Base-by-base conservation (phyloP, 2,329 filamentous ascomycete species). In the Boeremia exigua region DNA sequence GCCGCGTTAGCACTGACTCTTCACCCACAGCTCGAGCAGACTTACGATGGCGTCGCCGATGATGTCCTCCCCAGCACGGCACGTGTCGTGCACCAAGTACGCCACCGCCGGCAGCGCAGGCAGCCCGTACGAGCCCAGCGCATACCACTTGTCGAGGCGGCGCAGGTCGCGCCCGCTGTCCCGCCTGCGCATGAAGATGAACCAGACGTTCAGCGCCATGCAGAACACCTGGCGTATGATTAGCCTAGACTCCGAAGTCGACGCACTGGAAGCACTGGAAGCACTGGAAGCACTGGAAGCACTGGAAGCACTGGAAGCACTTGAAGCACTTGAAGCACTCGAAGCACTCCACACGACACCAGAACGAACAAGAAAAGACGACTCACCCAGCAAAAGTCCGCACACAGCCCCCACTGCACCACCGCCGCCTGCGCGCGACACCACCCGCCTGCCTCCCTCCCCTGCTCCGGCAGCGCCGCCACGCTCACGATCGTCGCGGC, bases 201-300 rank as follows among this genome's bases (percentile, higher is more conserved):
- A 77, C 72, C 91, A 91, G 47, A 95, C 91, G 70, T 95, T 96
- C 63, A 88, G 82, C 1, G 91, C 90, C 91, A 96, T 95, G 49
- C 88, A 86, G 55, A 93, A 80, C 1, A 88, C 68, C 90, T 67
- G n/a, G n/a, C n/a, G n/a, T n/a, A n/a, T n/a, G n/a, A n/a, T n/a
- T n/a, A n/a, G n/a, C n/a, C n/a, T n/a, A n/a, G n/a, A n/a, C n/a
- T n/a, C n/a, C n/a, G n/a, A n/a, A n/a, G n/a, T n/a, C n/a, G n/a
- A n/a, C n/a, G n/a, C n/a, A n/a, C n/a, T n/a, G n/a, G n/a, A n/a
- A n/a, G n/a, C n/a, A n/a, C n/a, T n/a, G n/a, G n/a, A n/a, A n/a
- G n/a, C n/a, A n/a, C n/a, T n/a, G n/a, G n/a, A n/a, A n/a, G n/a
- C n/a, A n/a, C n/a, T n/a, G n/a, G n/a, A n/a, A n/a, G n/a, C n/a